A percentile compares a stretch with the other conserved stretches of the same genome.
Conservation (phyloP, 2,329 filamentous ascomycete genomes). For the Pseudonectria buxi region DNA sequence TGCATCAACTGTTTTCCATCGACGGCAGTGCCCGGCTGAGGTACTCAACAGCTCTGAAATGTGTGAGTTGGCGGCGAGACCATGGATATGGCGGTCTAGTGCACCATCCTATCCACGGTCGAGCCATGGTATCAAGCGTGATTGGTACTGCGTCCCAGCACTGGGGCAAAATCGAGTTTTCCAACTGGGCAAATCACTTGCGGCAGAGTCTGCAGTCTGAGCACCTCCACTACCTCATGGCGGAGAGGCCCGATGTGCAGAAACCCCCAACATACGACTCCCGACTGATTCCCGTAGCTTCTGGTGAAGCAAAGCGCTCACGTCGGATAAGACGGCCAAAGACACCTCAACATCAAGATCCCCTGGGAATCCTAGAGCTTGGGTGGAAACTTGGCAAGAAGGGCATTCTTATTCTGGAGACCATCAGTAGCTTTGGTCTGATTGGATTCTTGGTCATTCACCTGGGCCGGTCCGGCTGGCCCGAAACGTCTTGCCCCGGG, state of each 20-base stretch:
- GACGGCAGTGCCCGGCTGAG: constrained; percentile 76
- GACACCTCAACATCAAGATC: constrained; percentile 54
- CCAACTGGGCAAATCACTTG: constrained; percentile 31
- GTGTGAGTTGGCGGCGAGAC: constrained; percentile 60
- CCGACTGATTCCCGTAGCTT: constrained; percentile 11
- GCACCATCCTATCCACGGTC: constrained; percentile 11
- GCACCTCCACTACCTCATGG: constrained; percentile 18
- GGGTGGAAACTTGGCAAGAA: constrained; percentile 58
- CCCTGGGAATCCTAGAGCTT: constrained; percentile 68
- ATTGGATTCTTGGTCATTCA: constrained; percentile 66
- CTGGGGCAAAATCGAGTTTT: constrained; percentile 28
- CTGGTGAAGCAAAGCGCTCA: constrained; percentile 1
- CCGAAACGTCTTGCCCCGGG: constrained; percentile 12
- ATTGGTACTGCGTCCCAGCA: constrained; percentile 12
- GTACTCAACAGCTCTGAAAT: constrained; percentile 76
- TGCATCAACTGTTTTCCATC: constrained; percentile 69
- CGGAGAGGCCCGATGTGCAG: constrained; percentile 10
- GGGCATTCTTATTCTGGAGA: constrained; percentile 62
- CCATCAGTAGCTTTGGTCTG: constrained; percentile 67
- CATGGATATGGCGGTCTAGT: constrained; percentile 13
- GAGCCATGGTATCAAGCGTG: constrained; percentile 7
- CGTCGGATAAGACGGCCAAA: constrained; percentile 4
- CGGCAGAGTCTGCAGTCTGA: constrained; percentile 30
- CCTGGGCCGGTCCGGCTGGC: constrained; percentile 33
- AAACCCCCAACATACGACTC: constrained; percentile 9